A percentile compares a stretch with the other conserved stretches of the same genome.
Conservation (phyloP, 257 asterid genomes). For the Buddleja alternifolia region DNA sequence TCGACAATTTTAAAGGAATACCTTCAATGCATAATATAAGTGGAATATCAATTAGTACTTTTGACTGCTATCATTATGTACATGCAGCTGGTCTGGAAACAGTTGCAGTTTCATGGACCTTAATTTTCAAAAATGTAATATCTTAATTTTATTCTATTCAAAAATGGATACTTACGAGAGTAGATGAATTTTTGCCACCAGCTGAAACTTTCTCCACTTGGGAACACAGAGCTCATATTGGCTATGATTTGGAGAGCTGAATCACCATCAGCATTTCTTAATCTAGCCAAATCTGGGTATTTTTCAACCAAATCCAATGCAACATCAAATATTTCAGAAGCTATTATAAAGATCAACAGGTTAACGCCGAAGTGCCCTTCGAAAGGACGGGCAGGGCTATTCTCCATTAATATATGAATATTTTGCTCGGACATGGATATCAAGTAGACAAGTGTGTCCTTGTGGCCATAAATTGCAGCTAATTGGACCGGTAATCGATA, state of each 20-base stretch:
- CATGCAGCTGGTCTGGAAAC: no score
- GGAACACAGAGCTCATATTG: neutral
- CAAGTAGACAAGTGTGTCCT: no score
- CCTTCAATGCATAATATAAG: no score
- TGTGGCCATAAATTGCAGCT: neutral
- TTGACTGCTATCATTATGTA: no score
- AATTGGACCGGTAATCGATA: neutral
- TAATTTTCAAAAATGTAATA: no score
- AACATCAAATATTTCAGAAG: slow-evolving; percentile 19
- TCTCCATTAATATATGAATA: no score
- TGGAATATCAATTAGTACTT: no score
- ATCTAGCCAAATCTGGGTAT: neutral
- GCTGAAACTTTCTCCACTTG: no score
- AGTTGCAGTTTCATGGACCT: no score
- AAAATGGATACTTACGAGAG: neutral
- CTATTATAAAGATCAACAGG: neutral
- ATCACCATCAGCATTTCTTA: neutral
- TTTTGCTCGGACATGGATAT: neutral
- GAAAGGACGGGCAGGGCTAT: slow-evolving; percentile 3
- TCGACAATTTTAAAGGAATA: no score
- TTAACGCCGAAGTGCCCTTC: neutral
- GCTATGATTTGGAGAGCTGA: neutral
- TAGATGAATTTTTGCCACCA: neutral
- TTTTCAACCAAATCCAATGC: slow-evolving; percentile 14
- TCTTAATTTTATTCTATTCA: no score